These are phyloP conservation scores for Silene noctiflora DNA, from an alignment of 179 eudicot species.

Conservation along the genomic window DNA sequence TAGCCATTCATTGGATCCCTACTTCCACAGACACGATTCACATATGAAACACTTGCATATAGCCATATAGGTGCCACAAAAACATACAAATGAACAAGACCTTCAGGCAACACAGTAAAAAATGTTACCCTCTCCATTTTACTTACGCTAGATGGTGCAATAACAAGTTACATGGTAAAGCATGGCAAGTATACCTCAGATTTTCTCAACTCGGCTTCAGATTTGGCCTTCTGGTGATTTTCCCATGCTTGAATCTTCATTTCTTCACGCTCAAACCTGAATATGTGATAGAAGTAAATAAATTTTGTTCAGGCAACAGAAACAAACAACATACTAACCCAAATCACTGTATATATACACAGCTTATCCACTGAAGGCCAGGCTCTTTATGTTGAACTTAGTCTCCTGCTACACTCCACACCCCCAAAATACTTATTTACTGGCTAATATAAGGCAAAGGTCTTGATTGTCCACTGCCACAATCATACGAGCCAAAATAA, in stretches of 20 bases:
- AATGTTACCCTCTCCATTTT: constrained; percentile 9
- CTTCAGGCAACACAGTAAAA: not conserved
- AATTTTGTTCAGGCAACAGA: not conserved
- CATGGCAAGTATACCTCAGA: constrained; percentile 44
- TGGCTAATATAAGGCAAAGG: too few relatives aligned
- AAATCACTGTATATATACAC: not conserved
- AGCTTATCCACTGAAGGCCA: not conserved
- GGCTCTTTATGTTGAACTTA: too few relatives aligned
- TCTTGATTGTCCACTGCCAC: too few relatives aligned
- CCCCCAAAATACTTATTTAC: too few relatives aligned
- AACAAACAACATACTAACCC: constrained; percentile 8
- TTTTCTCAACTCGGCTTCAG: constrained; percentile 69
- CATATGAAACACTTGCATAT: not conserved
- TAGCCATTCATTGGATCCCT: not conserved
- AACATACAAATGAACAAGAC: not conserved
- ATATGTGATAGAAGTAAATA: not conserved
- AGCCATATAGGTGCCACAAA: not conserved
- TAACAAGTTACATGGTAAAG: not conserved
- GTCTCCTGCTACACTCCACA: too few relatives aligned
- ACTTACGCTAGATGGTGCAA: not conserved
- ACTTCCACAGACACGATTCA: not conserved
- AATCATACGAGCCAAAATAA: too few relatives aligned
- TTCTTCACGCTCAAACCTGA: constrained; percentile 76
- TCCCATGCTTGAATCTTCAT: constrained; percentile 82
- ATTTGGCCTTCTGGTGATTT: constrained; percentile 66